Conservation (phyloP, 163 green algal species). For the Scenedesmus sp. region DNA sequence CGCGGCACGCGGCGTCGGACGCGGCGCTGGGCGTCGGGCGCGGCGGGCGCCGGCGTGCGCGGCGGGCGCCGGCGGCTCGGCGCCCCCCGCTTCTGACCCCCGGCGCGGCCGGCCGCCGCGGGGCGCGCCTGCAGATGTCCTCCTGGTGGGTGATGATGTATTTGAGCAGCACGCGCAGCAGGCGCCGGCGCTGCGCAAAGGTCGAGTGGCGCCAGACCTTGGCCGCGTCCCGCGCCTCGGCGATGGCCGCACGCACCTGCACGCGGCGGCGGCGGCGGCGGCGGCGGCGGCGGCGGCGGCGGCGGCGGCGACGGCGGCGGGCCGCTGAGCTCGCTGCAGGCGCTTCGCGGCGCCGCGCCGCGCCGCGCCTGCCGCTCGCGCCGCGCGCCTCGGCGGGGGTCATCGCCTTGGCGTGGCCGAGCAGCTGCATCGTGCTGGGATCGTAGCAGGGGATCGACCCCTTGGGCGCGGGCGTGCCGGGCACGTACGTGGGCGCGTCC, state of each 20-base stretch:
- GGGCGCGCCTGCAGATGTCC: conserved; percentile 83
- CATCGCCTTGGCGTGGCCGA: conserved; percentile 89
- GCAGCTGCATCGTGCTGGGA: conserved; percentile 83
- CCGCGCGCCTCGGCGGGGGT: conserved; percentile 71
- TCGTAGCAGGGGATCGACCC: conserved; percentile 91
- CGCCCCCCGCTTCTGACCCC: no score
- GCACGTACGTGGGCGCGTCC: conserved; percentile 44
- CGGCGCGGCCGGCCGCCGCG: no score
- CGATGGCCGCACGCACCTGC: conserved; percentile 50
- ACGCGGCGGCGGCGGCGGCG: no score
- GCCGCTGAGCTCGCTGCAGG: background rate
- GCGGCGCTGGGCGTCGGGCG: no score
- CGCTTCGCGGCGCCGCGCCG: background rate
- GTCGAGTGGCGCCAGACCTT: conserved; percentile 77
- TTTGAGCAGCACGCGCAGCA: conserved; percentile 88
- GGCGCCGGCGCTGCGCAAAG: conserved; percentile 79
- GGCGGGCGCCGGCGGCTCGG: no score
- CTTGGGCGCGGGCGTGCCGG: conserved; percentile 43
- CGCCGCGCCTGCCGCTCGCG: background rate
- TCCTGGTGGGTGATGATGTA: conserved; percentile 93
- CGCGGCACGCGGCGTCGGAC: background rate
- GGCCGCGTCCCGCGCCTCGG: conserved; percentile 38
- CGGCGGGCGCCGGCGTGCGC: no score
- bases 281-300: background rate
- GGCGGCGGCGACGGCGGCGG: background rate